Conservation (phyloP, 345 rosid species). For the Hibiscus syriacus region DNA sequence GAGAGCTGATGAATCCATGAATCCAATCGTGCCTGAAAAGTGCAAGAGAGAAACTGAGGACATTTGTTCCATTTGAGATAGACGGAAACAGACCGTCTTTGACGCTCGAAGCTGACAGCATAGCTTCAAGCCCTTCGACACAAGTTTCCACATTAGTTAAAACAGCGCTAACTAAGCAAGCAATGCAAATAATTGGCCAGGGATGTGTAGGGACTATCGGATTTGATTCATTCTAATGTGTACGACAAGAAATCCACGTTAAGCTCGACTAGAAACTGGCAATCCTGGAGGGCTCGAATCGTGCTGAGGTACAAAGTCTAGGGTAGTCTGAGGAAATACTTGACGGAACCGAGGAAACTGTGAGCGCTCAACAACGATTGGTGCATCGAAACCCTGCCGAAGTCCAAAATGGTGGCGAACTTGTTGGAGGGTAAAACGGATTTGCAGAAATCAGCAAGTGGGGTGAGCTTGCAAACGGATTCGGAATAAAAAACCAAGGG, state of each 20-base stretch:
- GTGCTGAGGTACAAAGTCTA: slow-evolving; percentile 4
- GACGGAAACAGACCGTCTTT: not conserved
- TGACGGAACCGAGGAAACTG: slow-evolving; percentile 7
- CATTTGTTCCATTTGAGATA: slow-evolving; percentile 14
- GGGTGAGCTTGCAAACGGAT: slow-evolving; percentile 20
- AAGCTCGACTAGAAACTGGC: slow-evolving; percentile 16
- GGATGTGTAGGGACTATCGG: slow-evolving; percentile 2
- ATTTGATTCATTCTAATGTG: not conserved
- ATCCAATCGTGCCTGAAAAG: slow-evolving; percentile 11
- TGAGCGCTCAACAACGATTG: slow-evolving; percentile 16
- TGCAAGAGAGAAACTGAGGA: slow-evolving; percentile 26
- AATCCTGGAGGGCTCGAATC: slow-evolving; percentile 20
- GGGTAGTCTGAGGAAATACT: slow-evolving; percentile 8
- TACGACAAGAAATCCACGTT: slow-evolving; percentile 18
- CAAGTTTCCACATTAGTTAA: slow-evolving; percentile 28
- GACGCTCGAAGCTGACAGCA: not conserved
- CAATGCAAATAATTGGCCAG: slow-evolving; percentile 16
- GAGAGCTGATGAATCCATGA: slow-evolving; percentile 4
- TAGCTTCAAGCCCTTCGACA: slow-evolving; percentile 9
- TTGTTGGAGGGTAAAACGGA: slow-evolving; percentile 11
- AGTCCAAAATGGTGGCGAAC: slow-evolving; percentile 20
- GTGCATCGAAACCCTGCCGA: slow-evolving; percentile 12
- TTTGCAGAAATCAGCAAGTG: slow-evolving; percentile 18
- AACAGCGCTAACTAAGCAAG: slow-evolving; percentile 24
- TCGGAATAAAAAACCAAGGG: slow-evolving; percentile 1